Base-by-base conservation (phyloP, 2,329 filamentous ascomycete species). In the Sarocladium oryzae region DNA sequence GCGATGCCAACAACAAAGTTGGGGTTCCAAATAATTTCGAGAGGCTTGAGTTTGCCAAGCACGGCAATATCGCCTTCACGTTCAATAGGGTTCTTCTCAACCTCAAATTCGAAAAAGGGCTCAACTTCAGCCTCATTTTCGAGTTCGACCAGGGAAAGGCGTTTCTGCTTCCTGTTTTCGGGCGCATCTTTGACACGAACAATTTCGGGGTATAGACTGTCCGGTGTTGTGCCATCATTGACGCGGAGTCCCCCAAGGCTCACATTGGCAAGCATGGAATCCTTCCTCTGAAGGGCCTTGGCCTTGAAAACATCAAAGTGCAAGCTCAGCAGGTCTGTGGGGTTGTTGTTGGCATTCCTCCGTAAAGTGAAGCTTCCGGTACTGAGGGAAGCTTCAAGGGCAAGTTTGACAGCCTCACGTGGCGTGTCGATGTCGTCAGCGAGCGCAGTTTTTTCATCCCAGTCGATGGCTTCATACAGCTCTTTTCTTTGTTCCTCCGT, bases 1-100 rank as follows among this genome's bases (percentile, higher is more conserved):
- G 86, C 89, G 35, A 97, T 83, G 46, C 93, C 91, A 5, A 96
- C 84, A 0, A 97, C 78, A 58, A 97, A 95, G 56, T 85, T 88
- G 1, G 95, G 93, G 60, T 99, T 99, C 79, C 96, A 99, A 21
- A 99, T 89, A 51, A 99, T 87, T 66, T 99, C 95, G 58, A 99
- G 85, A 40, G 91, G 93, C 67, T 95, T 96, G 58, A 99, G 73
- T 67, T 95, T 96, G 60, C 92, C 85, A 2, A 85, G 91, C 30
- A 99, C 73, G 6, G 90, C 89, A 20, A 95, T 86, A 61, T 99
- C 95, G 18, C 93, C 92, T 56, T 90, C 88, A 21, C 85, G 88
- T 63, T 99, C 90, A 1, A 99, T 78, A 0, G 95, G 95, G 58
- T 99, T 96, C 63, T 96, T 87, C 70, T 99, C 95, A 50, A 99